phyloP scores from a whole-genome alignment of 2,329 filamentous ascomycete genomes.

The Paraphoma chrysanthemicola region DNA sequence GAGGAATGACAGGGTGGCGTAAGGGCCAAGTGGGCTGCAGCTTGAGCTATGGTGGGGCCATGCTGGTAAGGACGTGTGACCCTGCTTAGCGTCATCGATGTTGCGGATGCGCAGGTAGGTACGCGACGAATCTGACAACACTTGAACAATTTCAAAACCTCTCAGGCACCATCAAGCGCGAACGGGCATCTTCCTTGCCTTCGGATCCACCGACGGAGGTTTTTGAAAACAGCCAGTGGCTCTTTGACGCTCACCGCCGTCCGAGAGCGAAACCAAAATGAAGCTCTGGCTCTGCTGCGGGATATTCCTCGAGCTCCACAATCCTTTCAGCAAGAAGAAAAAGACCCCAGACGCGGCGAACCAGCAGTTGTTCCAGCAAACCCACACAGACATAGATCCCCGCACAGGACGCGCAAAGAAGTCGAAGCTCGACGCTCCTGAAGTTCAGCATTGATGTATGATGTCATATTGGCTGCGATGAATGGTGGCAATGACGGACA shows the following conservation, averaged over 20 bases:
- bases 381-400: slow-evolving; percentile 8
- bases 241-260: neutral
- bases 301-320: slow-evolving; percentile 24
- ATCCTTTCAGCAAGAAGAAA: slow-evolving; percentile 15
- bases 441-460: slow-evolving; percentile 15
- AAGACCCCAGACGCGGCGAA: slow-evolving; percentile 13
- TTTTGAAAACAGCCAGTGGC: neutral
- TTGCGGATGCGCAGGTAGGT: neutral
- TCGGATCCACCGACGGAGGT: neutral
- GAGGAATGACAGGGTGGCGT: slow-evolving; percentile 12
- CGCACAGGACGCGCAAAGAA: slow-evolving; percentile 6
- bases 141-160: neutral
- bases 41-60: slow-evolving; percentile 33
- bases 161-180: neutral
- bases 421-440: slow-evolving; percentile 9
- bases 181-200: neutral
- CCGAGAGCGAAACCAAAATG: slow-evolving; percentile 6
- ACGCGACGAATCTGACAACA: slow-evolving; percentile 1
- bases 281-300: slow-evolving; percentile 29
- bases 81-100: neutral
- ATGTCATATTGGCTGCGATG: slow-evolving; percentile 9
- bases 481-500: slow-evolving; percentile 9
- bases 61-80: slow-evolving; percentile 10
- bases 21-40: slow-evolving; percentile 27
- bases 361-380: slow-evolving; percentile 21